Evolutionary conservation across 2,329 filamentous ascomycete genomes (phyloP), one percentile per base, ranked within the genome.

Genomic region (Colletotrichum zoysiae): DNA sequence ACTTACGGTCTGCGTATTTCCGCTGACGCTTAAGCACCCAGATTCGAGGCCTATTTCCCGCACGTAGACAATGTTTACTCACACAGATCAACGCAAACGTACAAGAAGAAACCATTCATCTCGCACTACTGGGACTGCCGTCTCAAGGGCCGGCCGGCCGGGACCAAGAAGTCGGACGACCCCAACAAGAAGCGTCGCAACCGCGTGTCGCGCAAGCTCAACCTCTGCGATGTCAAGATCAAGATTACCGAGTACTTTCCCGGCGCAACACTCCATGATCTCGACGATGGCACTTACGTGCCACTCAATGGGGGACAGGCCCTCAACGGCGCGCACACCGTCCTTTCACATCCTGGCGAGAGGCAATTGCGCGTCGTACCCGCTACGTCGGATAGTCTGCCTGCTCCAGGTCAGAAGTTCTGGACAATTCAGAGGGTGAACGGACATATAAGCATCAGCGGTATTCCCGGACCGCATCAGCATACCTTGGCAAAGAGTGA

Each of bases 61-160:
- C 93, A 95, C 80, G 87, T 95, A 75, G 93, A 95, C 83, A 95
- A 95, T 79, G 89, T 95, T 76, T 95, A 95, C 82, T 95, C 93
- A 35, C 93, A 95, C 82, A 91, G 93, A 73, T 95, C 93, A 1
- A 95, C 93, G 2, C 93, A 95, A 79, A 87, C 87, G 65, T 94
- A 95, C 81, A 95, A 95, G 83, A 91, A 91, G 77, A 94, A 93
- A 76, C 91, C 92, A n/a, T 93, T 95, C 75, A 86, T 94, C 66
- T 94, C 92, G 1, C 92, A 95, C 81, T 95, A 95, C 81, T 95
- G 92, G 91, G 93, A 95, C 81, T 95, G 93, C 77, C 89, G 93
- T 44, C 87, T 95, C 77, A 95, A 95, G 81, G 93, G 93, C 33
- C 87, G 93, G 0, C 92, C 93, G 0, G 90, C 93, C 0, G 93